A percentile compares a stretch with the other conserved stretches of the same genome.
Conservation (phyloP, 805 yeast genomes). For the Tetrapisispora arboricola region DNA sequence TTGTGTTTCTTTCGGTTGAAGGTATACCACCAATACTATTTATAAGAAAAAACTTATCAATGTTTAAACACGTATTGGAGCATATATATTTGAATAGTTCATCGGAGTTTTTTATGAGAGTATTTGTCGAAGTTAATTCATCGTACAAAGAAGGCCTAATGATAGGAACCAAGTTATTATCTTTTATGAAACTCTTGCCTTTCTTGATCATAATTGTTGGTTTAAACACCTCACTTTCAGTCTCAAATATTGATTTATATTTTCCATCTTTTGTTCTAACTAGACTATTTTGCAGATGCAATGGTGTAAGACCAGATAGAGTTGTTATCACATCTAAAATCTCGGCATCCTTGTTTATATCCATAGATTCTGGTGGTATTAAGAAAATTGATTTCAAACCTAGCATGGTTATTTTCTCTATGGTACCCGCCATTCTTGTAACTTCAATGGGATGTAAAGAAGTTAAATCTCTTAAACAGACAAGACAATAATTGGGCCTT, state of each 20-base stretch:
- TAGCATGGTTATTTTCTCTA: constrained; percentile 20
- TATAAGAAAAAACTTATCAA: constrained; percentile 74
- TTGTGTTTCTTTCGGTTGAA: constrained; percentile 64
- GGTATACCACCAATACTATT: constrained; percentile 90
- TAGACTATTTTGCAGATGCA: constrained; percentile 19
- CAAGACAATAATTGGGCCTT: constrained; percentile 18
- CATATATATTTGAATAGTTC: constrained; percentile 25
- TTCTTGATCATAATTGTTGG: no score
- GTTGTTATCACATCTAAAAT: constrained; percentile 18
- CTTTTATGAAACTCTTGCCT: neutral
- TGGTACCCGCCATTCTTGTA: constrained; percentile 14
- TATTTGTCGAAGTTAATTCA: constrained; percentile 34
- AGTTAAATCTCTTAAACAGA: constrained; percentile 20
- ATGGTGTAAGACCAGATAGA: constrained; percentile 15
- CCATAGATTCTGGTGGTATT: constrained; percentile 31
- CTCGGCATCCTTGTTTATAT: constrained; percentile 13
- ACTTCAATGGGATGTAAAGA: constrained; percentile 5
- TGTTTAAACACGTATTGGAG: constrained; percentile 27
- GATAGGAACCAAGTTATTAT: constrained; percentile 32
- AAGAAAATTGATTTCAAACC: constrained; percentile 72
- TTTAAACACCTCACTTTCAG: constrained; percentile 3
- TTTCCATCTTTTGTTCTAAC: constrained; percentile 10
- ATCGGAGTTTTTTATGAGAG: constrained; percentile 32
- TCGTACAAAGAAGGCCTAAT: constrained; percentile 63
- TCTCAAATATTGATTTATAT: constrained; percentile 10